Percentiles rank a stretch among this genome's conserved stretches.
Conservation (phyloP, 2,329 filamentous ascomycete species). For the Sporothrix pseudoabietina region DNA sequence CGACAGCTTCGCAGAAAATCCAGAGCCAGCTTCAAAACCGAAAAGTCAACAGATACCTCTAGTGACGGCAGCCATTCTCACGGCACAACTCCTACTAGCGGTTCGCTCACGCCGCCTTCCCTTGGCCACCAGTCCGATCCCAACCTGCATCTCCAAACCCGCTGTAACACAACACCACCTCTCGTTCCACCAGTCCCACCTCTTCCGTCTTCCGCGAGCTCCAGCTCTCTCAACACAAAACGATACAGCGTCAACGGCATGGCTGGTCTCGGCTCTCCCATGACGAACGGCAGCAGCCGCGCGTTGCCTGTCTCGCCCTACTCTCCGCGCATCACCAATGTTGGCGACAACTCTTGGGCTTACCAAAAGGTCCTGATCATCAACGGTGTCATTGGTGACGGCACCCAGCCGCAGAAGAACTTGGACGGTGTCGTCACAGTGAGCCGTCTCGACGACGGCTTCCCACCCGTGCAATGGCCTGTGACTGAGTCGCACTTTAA, state of each 20-base stretch:
- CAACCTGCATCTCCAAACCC: conserved; percentile 51
- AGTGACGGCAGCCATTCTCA: conserved; percentile 63
- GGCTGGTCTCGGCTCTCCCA: conserved; percentile 61
- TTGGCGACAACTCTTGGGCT: conserved; percentile 83
- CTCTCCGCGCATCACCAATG: conserved; percentile 76
- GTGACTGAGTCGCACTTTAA: conserved; percentile 91
- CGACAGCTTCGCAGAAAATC: conserved; percentile 77
- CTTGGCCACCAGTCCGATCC: conserved; percentile 65
- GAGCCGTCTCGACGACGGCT: conserved; percentile 79
- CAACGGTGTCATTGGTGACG: conserved; percentile 78
- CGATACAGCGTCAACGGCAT: conserved; percentile 67
- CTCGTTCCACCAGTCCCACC: conserved; percentile 42
- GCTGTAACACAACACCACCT: conserved; percentile 44
- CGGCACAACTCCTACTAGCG: conserved; percentile 65
- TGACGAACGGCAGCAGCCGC: conserved; percentile 57
- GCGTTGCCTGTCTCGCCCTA: conserved; percentile 70
- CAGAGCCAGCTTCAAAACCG: conserved; percentile 70
- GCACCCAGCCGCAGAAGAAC: conserved; percentile 61
- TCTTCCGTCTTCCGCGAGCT: conserved; percentile 38
- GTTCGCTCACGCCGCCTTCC: conserved; percentile 73
- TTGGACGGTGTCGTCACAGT: conserved; percentile 80
- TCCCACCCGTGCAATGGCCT: conserved; percentile 82
- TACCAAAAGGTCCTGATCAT: conserved; percentile 88
- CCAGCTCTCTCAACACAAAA: conserved; percentile 44
- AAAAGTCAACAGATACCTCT: conserved; percentile 61